Evolutionary conservation across 2,329 filamentous ascomycete genomes (phyloP), one percentile per base, ranked within the genome.

Genomic region (Metarhizium rileyi): DNA sequence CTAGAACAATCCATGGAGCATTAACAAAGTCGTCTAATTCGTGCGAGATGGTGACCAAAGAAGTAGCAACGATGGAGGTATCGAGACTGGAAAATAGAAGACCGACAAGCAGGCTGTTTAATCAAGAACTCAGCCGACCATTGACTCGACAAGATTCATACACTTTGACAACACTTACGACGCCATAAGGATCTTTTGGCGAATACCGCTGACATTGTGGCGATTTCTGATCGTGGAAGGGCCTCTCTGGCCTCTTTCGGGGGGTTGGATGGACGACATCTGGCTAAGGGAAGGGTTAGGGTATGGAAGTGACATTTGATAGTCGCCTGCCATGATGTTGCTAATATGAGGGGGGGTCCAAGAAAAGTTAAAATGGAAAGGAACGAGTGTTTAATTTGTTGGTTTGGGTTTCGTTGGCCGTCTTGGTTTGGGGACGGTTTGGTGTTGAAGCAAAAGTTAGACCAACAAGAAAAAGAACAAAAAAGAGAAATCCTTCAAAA

Each of bases 81-180:
- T 81, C 77, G 36, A 80, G 66, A 25, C 73, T 78, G 4, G 77
- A 78, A 55, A 81, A 77, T 16, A 81, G 67, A 2, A 81, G 67
- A 3, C 77, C 76, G 3, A 72, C 54, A 9, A 79, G 68, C 46
- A 78, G 66, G 41, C 74, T 78, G 40, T 10, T 42, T 14, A 18
- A 6, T 8, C 5, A n/a, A 7, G 5, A 12, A 16, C 10, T 42
- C 38, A 18, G 18, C 44, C 53, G 55, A 42, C 38, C 16, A 12
- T 20, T 25, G 18, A 14, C 20, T 25, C 20, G 12, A 14, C 7
- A 23, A 23, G 14, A 1, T 12, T 25, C n/a, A 4, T 5, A 25
- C 4, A 10, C 18, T 5, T 20, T n/a, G 8, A 4, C 26, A 20
- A 20, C 10, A 47, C 52, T 49, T 54, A 68, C 70, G 67, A 68